A percentile compares a stretch with the other conserved stretches of the same genome.
Conservation (phyloP, 148 eudicot species). For the Camellia japonica region DNA sequence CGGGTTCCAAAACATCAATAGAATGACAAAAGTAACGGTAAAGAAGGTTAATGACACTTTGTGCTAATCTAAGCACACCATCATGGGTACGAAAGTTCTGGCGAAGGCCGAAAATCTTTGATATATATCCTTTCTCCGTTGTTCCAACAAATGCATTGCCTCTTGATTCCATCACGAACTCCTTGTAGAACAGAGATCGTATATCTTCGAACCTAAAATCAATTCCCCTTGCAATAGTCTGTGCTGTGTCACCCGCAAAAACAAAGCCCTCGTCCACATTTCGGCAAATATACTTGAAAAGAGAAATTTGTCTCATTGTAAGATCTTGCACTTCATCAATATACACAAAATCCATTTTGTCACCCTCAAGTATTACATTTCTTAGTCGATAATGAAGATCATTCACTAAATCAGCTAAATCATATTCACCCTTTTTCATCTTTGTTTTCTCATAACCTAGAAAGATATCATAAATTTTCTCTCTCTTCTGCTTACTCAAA, state of each 20-base stretch:
- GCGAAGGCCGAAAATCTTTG: conserved; percentile 34
- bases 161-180: conserved; percentile 42
- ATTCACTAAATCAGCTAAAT: conserved; percentile 70
- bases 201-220: conserved; percentile 75
- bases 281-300: conserved; percentile 59
- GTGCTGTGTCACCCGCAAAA: conserved; percentile 83
- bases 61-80: conserved; percentile 66
- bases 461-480: conserved; percentile 53
- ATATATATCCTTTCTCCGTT: conserved; percentile 46
- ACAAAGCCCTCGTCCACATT: conserved; percentile 79
- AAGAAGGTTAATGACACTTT: conserved; percentile 51
- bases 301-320: conserved; percentile 66
- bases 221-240: conserved; percentile 78
- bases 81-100: conserved; percentile 71
- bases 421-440: conserved; percentile 53
- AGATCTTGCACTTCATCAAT: conserved; percentile 88
- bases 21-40: conserved; percentile 52
- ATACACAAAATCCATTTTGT: conserved; percentile 64
- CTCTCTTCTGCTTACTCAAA: conserved; percentile 37
- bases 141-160: conserved; percentile 20
- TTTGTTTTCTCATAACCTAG: conserved; percentile 63
- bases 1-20: conserved; percentile 50
- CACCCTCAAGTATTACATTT: conserved; percentile 40
- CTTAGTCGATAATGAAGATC: conserved; percentile 64
- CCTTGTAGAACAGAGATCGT: conserved; percentile 51